Evolutionary conservation across 495 filamentous ascomycete species (phyloP), one percentile per base, ranked within the genome.

Genomic region (Podospora anserina): DNA sequence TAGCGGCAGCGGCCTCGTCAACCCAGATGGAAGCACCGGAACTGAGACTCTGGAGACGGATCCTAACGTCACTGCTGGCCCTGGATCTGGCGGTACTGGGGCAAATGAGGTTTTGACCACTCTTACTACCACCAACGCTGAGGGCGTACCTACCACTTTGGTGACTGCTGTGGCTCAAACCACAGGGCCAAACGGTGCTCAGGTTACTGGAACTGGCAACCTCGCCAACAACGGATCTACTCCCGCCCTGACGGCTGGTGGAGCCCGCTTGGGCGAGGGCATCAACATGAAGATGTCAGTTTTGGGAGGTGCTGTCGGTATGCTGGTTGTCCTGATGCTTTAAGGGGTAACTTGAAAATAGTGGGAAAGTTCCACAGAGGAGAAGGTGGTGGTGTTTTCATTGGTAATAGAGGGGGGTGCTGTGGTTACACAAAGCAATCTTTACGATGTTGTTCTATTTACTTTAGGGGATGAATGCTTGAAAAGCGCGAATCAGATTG

Each of bases 101-200:
- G 61, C 15, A 3, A 15, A 1, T 18, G 30, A 39, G n/a, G 61
- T 44, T n/a, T 49, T 63, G 28, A 63, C 61, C n/a, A 63, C 61
- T 3, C 61, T 63, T 15, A 61, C 59, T 9, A 63, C 61, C 3
- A 32, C 30, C 30, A 32, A 63, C 18, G 18, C 18, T 2, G 11
- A 34, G 26, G 61, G 61, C 32, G 27, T 32, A 19, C 3, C 61
- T 49, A 63, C 61, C 5, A 63, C 61, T n/a, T 32, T 63, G 13
- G 30, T 63, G 6, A 63, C 61, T 15, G 61, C 61, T 23, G 61
- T 63, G 28, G 61, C 61, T 49, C 28, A 39, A 3, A 44, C 61
- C 19, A 62, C 26, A 7, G 19, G 9, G 19, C 9, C 61, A 63
- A 11, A 19, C 19, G 27, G 30, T 32, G 30, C 26, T 32, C 26